These are phyloP conservation scores for Syzygium malaccense DNA, from an alignment of 441 rosid genomes.

Conservation along the genomic window DNA sequence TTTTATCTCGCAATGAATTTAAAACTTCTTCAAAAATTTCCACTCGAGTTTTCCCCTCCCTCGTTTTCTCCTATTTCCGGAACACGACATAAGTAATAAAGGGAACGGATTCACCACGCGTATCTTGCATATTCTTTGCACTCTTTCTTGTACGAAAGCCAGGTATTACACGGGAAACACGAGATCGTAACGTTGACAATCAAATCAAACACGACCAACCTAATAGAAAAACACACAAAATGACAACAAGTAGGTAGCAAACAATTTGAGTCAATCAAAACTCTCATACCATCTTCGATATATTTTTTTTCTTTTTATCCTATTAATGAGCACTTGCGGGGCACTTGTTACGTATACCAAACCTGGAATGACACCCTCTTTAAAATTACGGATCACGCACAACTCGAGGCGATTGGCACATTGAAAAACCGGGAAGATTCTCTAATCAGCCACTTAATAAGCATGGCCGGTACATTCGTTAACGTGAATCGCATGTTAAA, in stretches of 20 bases:
- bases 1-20: not conserved
- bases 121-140: not conserved
- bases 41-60: not conserved
- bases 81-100: not conserved
- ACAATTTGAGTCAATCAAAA: not conserved
- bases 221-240: not conserved
- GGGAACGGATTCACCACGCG: not conserved
- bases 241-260: not conserved
- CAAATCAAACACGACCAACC: not conserved
- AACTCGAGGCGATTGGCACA: not conserved
- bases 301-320: not conserved
- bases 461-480: not conserved
- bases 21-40: rapidly evolving
- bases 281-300: rapidly evolving
- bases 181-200: not conserved
- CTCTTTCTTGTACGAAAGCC: not conserved
- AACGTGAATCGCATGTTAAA: not conserved
- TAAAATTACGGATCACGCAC: not conserved
- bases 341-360: not conserved
- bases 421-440: not conserved
- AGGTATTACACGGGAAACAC: not conserved
- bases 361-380: not conserved
- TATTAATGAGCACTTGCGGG: rapidly evolving
- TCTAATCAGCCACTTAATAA: not conserved
- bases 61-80: not conserved